phyloP scores from a whole-genome alignment of 192 early-diverging fungal species.

The Phlyctochytrium bullatum region DNA sequence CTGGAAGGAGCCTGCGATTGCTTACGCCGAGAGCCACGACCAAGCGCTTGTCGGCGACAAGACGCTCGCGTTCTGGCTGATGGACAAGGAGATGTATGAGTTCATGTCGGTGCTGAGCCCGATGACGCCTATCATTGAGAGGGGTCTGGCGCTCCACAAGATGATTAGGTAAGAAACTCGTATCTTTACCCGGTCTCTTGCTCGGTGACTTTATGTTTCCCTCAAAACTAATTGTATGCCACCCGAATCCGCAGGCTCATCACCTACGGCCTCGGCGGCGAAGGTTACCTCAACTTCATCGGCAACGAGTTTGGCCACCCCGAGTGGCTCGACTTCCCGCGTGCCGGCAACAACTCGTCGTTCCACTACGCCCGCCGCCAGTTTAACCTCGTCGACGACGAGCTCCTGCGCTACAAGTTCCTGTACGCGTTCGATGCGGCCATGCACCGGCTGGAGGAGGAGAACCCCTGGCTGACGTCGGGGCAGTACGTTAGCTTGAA shows the following conservation, averaged over 20 bases:
- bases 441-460: constrained; percentile 76
- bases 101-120: constrained; percentile 82
- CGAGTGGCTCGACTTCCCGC: constrained; percentile 99
- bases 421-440: constrained; percentile 85
- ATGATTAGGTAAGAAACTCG: constrained; percentile 68
- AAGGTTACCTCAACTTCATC: constrained; percentile 95
- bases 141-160: constrained; percentile 93
- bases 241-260: constrained; percentile 56
- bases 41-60: constrained; percentile 99
- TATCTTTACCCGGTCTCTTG: constrained; percentile 1
- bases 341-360: constrained; percentile 82
- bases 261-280: constrained; percentile 87
- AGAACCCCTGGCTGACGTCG: constrained; percentile 66
- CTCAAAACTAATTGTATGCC: background rate
- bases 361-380: constrained; percentile 95
- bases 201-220: background rate
- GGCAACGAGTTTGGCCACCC: constrained; percentile 99
- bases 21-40: constrained; percentile 95
- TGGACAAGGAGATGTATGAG: constrained; percentile 99
- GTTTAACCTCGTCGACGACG: constrained; percentile 91
- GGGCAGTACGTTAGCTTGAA: constrained; percentile 76
- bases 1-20: constrained; percentile 88
- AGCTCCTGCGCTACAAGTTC: constrained; percentile 87
- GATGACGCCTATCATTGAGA: constrained; percentile 88
- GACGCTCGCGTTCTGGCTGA: constrained; percentile 97